A percentile compares a stretch with the other conserved stretches of the same genome.
Evolutionary conservation across 495 filamentous ascomycete species (phyloP).

Genomic region (Aspergillus panamensis): DNA sequence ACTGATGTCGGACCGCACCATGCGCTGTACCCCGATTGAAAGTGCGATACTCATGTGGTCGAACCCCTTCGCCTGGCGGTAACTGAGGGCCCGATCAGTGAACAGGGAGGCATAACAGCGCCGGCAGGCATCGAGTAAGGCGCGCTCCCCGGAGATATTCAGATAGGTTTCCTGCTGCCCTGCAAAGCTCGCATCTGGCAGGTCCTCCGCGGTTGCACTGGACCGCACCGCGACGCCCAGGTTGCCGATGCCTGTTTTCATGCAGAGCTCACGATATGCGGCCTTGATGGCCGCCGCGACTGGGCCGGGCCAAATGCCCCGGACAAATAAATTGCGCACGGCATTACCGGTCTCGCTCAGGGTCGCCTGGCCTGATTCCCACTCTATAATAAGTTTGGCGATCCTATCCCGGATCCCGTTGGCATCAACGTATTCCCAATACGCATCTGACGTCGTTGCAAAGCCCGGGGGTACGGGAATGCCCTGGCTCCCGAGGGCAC

Average conservation of each 20-base stretch:
- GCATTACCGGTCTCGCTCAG: conserved; percentile 16
- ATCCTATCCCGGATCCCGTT: conserved; percentile 30
- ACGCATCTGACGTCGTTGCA: conserved; percentile 32
- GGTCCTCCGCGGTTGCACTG: conserved; percentile 37
- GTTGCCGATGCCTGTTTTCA: conserved; percentile 24
- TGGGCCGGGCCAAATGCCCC: conserved; percentile 10
- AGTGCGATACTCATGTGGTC: conserved; percentile 32
- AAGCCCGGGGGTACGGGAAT: conserved; percentile 33
- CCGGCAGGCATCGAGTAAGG: conserved; percentile 28
- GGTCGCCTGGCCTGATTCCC: conserved; percentile 8
- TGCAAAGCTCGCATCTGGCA: conserved; percentile 38
- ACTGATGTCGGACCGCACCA: conserved; percentile 34
- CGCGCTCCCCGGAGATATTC: conserved; percentile 21
- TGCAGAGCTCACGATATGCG: conserved; percentile 10
- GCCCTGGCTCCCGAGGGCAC: conserved; percentile 20
- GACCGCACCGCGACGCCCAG: conserved; percentile 34
- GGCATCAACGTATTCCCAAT: conserved; percentile 30
- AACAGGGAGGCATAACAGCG: conserved; percentile 37
- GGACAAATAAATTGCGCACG: conserved; percentile 27
- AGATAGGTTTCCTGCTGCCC: conserved; percentile 36
- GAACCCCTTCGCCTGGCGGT: conserved; percentile 35
- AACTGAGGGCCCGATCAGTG: conserved; percentile 35
- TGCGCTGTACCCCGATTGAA: conserved; percentile 34
- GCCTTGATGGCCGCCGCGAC: not conserved
- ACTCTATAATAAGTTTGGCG: conserved; percentile 13